Evolutionary conservation across 495 filamentous ascomycete species (phyloP).

Genomic region (Talaromyces borbonicus): DNA sequence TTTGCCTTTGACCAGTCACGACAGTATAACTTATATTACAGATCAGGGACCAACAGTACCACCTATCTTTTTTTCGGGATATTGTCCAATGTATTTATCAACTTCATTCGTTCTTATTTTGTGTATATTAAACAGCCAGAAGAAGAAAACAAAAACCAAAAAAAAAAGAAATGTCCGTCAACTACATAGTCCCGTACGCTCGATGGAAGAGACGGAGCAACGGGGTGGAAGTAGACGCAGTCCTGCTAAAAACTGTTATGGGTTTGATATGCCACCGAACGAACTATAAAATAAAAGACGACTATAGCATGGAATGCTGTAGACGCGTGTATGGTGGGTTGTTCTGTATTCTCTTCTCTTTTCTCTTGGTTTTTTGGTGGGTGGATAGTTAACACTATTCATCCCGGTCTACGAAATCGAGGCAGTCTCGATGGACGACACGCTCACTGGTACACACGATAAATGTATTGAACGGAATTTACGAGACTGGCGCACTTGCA

Average conservation of each 20-base stretch:
- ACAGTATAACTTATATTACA: neutral
- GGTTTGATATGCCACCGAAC: constrained; percentile 46
- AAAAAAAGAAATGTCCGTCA: constrained; percentile 33
- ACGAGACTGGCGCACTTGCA: neutral
- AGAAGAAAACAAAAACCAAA: neutral
- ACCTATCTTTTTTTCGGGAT: no score
- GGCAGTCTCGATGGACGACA: no score
- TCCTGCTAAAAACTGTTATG: constrained; percentile 45
- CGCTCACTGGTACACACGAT: no score
- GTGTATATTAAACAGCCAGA: neutral
- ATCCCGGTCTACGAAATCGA: neutral
- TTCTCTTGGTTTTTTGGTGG: neutral
- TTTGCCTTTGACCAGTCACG: no score
- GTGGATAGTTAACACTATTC: neutral
- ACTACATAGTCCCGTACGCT: constrained; percentile 42
- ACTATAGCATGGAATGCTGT: constrained; percentile 30
- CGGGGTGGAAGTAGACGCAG: constrained; percentile 48
- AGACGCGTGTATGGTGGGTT: constrained; percentile 22
- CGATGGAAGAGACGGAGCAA: constrained; percentile 28
- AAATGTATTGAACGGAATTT: no score
- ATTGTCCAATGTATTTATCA: no score
- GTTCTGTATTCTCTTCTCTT: neutral
- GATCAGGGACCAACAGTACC: neutral
- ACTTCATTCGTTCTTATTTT: neutral
- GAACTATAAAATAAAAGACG: constrained; percentile 38